Percentiles rank a stretch among this genome's conserved stretches.
These are phyloP conservation scores for Hymenoscyphus occultus DNA, from an alignment of 2,329 filamentous ascomycete species.

Conservation along the genomic window DNA sequence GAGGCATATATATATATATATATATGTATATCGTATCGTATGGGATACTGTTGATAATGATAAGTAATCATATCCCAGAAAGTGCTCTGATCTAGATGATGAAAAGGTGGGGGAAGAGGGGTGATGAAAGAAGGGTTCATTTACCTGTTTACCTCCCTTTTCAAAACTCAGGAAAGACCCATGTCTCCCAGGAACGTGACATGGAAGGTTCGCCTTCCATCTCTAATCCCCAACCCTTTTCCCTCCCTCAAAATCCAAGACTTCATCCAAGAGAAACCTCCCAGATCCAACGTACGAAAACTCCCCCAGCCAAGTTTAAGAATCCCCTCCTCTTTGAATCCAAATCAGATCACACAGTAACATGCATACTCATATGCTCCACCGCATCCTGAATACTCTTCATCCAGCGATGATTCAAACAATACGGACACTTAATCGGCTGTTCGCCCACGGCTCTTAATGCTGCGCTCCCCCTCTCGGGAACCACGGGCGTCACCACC, in stretches of 20 bases:
- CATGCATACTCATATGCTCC: constrained; percentile 38
- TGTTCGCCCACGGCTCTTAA: constrained; percentile 30
- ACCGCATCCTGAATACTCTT: constrained; percentile 36
- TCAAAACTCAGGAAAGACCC: too few relatives aligned
- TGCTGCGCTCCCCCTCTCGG: constrained; percentile 22
- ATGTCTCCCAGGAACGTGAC: too few relatives aligned
- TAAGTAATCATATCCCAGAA: not conserved
- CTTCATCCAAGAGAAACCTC: not conserved
- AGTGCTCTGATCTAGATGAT: too few relatives aligned
- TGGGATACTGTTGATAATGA: not conserved
- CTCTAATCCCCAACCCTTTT: too few relatives aligned
- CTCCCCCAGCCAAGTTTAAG: not conserved
- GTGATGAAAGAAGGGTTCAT: not conserved
- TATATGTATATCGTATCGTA: not conserved
- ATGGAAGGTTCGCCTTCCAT: too few relatives aligned
- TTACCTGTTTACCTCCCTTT: not conserved
- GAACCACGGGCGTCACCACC: constrained; percentile 30
- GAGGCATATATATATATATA: not conserved
- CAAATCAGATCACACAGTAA: constrained; percentile 27
- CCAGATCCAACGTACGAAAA: not conserved
- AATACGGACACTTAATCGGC: constrained; percentile 35
- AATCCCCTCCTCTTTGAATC: not conserved
- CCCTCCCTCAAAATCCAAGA: not conserved
- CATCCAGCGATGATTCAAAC: constrained; percentile 36
- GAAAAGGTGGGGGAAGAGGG: too few relatives aligned